Conservation (phyloP, 805 yeast species). For the Monosporozyma yasuniensis region DNA sequence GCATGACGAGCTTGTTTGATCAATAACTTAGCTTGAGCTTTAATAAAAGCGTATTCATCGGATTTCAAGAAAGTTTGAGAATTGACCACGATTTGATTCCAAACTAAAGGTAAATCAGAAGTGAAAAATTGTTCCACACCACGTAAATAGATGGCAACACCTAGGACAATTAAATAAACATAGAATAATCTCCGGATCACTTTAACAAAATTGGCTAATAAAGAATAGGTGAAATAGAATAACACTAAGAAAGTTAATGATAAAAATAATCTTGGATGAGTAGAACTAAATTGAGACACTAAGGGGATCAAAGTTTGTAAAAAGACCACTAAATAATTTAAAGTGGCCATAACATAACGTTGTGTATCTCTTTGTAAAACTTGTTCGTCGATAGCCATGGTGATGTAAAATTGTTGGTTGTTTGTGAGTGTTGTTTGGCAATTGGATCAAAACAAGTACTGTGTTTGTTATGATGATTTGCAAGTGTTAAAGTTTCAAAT, state of each 20-base stretch:
- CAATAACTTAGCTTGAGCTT: neutral
- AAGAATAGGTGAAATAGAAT: conserved; percentile 19
- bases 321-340: conserved; percentile 6
- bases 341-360: conserved; percentile 3
- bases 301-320: conserved; percentile 17
- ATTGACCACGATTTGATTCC: neutral
- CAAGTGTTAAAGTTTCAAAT: neutral
- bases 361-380: conserved; percentile 5
- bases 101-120: conserved; percentile 15
- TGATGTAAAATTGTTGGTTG: neutral
- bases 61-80: neutral
- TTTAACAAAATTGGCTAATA: conserved; percentile 25
- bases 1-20: neutral
- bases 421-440: neutral
- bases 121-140: conserved; percentile 23
- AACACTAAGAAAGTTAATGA: conserved; percentile 13
- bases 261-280: conserved; percentile 28
- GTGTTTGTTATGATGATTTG: neutral
- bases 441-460: neutral
- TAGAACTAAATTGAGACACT: conserved; percentile 16
- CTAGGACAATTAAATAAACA: conserved; percentile 12
- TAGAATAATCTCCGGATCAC: conserved; percentile 21
- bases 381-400: neutral
- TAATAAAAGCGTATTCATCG: neutral
- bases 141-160: conserved; percentile 27